phyloP scores from a whole-genome alignment of 164 flowering plant species.

The Umbilicus rupestris region DNA sequence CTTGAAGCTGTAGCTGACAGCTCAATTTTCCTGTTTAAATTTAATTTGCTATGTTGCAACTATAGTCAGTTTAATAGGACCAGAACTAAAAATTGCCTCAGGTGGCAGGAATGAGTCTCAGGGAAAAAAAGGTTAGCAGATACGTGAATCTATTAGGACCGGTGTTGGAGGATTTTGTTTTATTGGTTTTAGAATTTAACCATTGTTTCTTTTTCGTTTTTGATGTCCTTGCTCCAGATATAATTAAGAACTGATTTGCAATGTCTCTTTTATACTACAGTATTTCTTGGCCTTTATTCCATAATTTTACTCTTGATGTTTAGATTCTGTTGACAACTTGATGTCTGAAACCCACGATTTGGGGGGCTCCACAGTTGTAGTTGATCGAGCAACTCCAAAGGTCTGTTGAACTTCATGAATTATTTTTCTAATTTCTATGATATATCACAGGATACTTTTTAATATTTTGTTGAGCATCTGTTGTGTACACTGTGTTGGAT shows the following conservation, averaged over 20 bases:
- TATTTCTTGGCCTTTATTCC: background rate
- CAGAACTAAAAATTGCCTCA: background rate
- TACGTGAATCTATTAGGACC: background rate
- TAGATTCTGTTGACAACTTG: slow-evolving; percentile 83
- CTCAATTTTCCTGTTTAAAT: too few relatives aligned
- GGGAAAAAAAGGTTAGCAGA: background rate
- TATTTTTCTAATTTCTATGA: background rate
- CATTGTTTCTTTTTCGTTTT: background rate
- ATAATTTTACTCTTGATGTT: background rate
- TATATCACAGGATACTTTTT: background rate
- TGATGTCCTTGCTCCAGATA: background rate
- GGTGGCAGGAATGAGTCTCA: background rate
- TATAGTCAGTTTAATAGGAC: too few relatives aligned
- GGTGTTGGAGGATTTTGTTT: background rate
- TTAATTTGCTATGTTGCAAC: too few relatives aligned
- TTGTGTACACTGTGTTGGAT: background rate
- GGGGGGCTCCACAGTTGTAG: slow-evolving; percentile 85
- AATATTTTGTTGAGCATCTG: background rate
- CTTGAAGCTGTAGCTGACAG: background rate
- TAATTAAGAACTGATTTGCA: background rate
- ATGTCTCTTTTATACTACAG: background rate
- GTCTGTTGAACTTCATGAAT: slow-evolving; percentile 21
- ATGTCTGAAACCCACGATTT: slow-evolving; percentile 90
- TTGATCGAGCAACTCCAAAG: slow-evolving; percentile 99
- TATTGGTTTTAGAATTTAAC: background rate